Evolutionary conservation across 1,284 basidiomycete species (phyloP), one percentile per base, ranked within the genome.

Genomic region (Puccinia triticina): DNA sequence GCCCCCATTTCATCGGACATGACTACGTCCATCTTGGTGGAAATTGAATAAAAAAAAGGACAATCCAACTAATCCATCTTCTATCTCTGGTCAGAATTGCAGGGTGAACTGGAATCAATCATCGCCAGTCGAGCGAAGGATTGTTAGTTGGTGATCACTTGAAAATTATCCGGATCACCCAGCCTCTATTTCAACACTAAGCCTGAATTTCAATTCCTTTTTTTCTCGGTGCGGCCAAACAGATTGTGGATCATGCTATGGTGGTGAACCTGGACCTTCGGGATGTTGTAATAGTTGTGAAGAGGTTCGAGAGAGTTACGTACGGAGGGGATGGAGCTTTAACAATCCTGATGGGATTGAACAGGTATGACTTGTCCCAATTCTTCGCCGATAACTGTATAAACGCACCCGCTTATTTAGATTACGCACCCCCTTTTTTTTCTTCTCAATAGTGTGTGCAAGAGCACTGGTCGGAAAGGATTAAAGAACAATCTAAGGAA

Each of bases 271-370:
- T 66, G 93, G 95, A 0, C 91, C 90, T 82, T 89, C 88, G 85
- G 89, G 89, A 7, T 99, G 97, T 88, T 99, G 97, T 88, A 95
- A 99, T 87, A 93, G 92, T 72, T 99, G 97, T 87, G 97, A 99
- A 86, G 93, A 96, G 4, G 97, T 99, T 53, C 91, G 96, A 75
- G 91, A 93, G 87, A 90, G 95, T 32, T 99, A 99, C 88, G 90
- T 94, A 71, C 91, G 92, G 86, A 92, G 92, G 85, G 96, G 96
- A 21, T 99, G 97, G 97, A 95, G 93, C 86, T 99, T 99, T 88
- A 88, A 89, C 84, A 92, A 93, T 86, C 97, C 97, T 21, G 93
- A 97, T 84, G 90, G 91, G 2, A 93, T 99, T 84, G 95, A 98
- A 85, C 95, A 97, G 90, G 94, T 93, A 74, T 82, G 91, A 11